A percentile compares a stretch with the other conserved stretches of the same genome.
Conservation (phyloP, 1,284 basidiomycete species). For the Kalmanozyma brasiliensis region DNA sequence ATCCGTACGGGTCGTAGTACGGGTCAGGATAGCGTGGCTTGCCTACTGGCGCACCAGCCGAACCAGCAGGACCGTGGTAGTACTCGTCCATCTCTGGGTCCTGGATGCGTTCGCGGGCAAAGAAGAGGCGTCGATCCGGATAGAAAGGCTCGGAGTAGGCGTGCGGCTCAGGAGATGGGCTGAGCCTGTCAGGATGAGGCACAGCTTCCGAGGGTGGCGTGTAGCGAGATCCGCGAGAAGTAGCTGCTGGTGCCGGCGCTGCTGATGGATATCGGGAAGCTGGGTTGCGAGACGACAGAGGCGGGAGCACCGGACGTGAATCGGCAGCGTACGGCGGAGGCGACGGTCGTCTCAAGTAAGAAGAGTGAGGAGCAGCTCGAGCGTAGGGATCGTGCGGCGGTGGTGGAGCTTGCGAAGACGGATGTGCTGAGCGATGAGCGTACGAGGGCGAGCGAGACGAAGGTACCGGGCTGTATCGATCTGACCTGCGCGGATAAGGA, state of each 20-base stretch:
- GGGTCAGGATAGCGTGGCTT: conserved; percentile 34
- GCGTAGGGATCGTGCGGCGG: conserved; percentile 21
- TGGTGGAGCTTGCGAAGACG: conserved; percentile 15
- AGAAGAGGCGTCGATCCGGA: conserved; percentile 47
- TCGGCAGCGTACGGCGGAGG: conserved; percentile 35
- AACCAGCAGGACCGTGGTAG: conserved; percentile 30
- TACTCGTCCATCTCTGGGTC: conserved; percentile 50
- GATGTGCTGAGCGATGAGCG: conserved; percentile 18
- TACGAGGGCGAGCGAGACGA: conserved; percentile 39
- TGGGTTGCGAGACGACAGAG: conserved; percentile 30
- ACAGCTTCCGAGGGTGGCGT: conserved; percentile 34
- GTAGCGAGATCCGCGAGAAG: conserved; percentile 24
- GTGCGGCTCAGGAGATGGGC: conserved; percentile 28
- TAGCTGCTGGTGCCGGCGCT: conserved; percentile 9
- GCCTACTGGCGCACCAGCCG: conserved; percentile 6
- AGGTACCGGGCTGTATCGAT: conserved; percentile 42
- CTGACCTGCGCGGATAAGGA: conserved; percentile 21
- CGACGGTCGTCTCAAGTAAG: conserved; percentile 25
- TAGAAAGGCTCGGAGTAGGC: conserved; percentile 42
- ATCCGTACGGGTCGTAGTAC: conserved; percentile 35
- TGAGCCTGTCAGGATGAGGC: conserved; percentile 16
- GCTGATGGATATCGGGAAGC: conserved; percentile 22
- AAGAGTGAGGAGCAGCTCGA: conserved; percentile 29
- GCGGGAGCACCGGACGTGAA: conserved; percentile 37
- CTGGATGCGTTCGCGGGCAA: conserved; percentile 45